A percentile compares a stretch with the other conserved stretches of the same genome.
These are phyloP conservation scores for Saururus chinensis DNA, from an alignment of 164 flowering plant species.

Conservation along the genomic window DNA sequence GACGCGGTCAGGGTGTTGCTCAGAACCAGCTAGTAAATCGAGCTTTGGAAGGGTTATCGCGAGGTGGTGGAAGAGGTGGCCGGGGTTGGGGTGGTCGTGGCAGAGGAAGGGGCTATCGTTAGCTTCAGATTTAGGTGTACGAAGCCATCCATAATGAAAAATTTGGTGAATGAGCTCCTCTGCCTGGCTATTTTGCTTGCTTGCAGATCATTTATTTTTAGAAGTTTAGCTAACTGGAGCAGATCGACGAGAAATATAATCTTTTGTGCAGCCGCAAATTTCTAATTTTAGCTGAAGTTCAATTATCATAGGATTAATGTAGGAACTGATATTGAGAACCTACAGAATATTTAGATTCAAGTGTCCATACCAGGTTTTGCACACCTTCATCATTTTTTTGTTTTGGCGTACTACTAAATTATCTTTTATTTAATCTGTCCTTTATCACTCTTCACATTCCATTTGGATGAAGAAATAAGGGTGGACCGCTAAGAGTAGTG, in stretches of 20 bases:
- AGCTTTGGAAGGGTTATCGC: slow-evolving; percentile 62
- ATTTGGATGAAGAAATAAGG: no score
- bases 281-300: neutral
- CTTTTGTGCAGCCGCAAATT: neutral
- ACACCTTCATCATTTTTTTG: no score
- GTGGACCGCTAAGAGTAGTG: no score
- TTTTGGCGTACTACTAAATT: no score
- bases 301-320: no score
- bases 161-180: neutral
- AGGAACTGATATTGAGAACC: no score
- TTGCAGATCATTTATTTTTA: neutral
- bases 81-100: slow-evolving; percentile 39
- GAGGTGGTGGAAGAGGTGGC: slow-evolving; percentile 33
- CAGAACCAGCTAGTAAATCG: slow-evolving; percentile 69
- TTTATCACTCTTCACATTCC: no score
- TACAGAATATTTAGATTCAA: no score
- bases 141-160: neutral
- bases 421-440: no score
- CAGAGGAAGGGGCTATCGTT: slow-evolving; percentile 56
- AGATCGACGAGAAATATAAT: neutral
- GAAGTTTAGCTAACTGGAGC: neutral
- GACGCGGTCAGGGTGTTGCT: slow-evolving; percentile 59
- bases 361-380: no score
- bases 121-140: slow-evolving; percentile 1
- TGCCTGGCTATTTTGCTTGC: neutral